Conservation (phyloP, 192 early-diverging fungal species). For the Diversispora eburnea region DNA sequence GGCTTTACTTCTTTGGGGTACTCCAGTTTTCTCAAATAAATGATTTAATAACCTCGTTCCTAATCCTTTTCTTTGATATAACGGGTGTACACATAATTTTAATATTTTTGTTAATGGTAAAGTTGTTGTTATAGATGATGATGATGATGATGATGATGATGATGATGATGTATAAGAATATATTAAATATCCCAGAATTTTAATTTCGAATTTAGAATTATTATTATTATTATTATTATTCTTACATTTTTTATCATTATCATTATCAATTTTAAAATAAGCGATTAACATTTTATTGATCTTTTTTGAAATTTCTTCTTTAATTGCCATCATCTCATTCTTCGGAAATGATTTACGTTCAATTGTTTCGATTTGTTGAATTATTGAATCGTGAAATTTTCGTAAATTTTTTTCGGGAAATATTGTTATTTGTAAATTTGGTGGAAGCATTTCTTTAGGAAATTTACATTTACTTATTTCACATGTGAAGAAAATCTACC, state of each 20-base stretch:
- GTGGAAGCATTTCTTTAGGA: neutral
- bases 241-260: neutral
- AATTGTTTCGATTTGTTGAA: conserved; percentile 23
- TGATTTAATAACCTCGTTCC: conserved; percentile 7
- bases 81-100: conserved; percentile 11
- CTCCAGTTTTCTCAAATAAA: neutral
- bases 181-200: conserved; percentile 23
- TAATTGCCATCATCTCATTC: conserved; percentile 24
- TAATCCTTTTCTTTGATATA: conserved; percentile 2
- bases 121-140: too few relatives aligned
- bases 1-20: conserved; percentile 20
- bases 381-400: conserved; percentile 14
- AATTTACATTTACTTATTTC: too few relatives aligned
- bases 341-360: conserved; percentile 25
- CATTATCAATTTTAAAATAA: neutral
- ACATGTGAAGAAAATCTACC: too few relatives aligned
- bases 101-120: conserved; percentile 19
- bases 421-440: conserved; percentile 1
- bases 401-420: conserved; percentile 18
- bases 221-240: neutral
- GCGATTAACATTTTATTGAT: conserved; percentile 25
- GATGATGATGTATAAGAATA: conserved; percentile 5
- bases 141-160: too few relatives aligned
- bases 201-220: neutral
- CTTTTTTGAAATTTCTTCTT: conserved; percentile 17